Percentiles rank a stretch among this genome's conserved stretches.
phyloP scores from a whole-genome alignment of 805 yeast species.

The Metschnikowia borealis region DNA sequence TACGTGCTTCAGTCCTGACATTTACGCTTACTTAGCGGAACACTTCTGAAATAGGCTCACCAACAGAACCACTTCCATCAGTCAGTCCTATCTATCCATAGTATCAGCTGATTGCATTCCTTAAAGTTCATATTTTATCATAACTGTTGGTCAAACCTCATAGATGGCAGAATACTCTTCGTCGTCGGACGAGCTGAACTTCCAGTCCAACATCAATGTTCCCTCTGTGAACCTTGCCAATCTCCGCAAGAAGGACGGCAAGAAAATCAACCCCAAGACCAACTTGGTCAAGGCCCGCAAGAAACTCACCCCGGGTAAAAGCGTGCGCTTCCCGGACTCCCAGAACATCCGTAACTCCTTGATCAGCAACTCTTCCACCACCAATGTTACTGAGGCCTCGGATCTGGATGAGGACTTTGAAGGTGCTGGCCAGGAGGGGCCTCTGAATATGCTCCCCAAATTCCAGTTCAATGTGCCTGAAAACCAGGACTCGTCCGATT shows the following conservation, averaged over 20 bases:
- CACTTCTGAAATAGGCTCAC: too few relatives aligned
- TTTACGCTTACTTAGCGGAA: too few relatives aligned
- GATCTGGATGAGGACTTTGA: background rate
- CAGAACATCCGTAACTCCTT: conserved; percentile 25
- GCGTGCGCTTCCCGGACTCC: conserved; percentile 30
- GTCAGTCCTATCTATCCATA: too few relatives aligned
- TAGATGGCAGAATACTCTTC: conserved; percentile 1
- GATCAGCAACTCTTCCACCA: conserved; percentile 24
- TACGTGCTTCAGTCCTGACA: too few relatives aligned
- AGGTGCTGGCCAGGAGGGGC: background rate
- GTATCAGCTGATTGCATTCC: too few relatives aligned
- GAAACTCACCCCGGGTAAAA: conserved; percentile 19
- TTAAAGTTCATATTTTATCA: too few relatives aligned
- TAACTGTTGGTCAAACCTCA: background rate
- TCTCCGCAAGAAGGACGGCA: conserved; percentile 17
- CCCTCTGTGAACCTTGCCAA: conserved; percentile 31
- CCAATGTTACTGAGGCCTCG: conserved; percentile 14
- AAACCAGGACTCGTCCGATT: conserved; percentile 3
- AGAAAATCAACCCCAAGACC: conserved; percentile 12
- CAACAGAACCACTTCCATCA: too few relatives aligned
- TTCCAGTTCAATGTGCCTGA: conserved; percentile 10
- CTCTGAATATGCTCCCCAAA: conserved; percentile 13
- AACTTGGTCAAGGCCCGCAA: conserved; percentile 21
- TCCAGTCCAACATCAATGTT: conserved; percentile 27
- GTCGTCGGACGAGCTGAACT: conserved; percentile 32